Percentiles rank a stretch among this genome's conserved stretches.
phyloP scores from a whole-genome alignment of 2,329 filamentous ascomycete genomes.

The Diaporthe vexans region DNA sequence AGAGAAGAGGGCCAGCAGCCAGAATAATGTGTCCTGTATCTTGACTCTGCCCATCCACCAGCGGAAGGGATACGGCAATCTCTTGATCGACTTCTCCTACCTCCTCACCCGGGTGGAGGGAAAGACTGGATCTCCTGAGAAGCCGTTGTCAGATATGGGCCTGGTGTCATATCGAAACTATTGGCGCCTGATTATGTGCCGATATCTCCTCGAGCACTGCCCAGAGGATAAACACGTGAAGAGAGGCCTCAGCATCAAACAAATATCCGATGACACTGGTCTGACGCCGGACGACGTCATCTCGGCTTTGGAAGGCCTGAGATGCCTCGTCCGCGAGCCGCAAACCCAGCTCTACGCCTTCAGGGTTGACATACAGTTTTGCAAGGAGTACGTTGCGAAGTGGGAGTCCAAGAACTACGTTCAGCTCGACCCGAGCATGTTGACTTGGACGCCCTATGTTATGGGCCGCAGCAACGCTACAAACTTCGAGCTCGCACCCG shows the following conservation, averaged over 20 bases:
- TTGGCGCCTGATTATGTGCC: slow-evolving; percentile 91
- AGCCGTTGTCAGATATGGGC: slow-evolving; percentile 97
- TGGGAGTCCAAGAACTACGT: slow-evolving; percentile 93
- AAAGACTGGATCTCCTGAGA: slow-evolving; percentile 96
- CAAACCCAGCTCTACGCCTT: slow-evolving; percentile 91
- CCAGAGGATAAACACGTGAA: slow-evolving; percentile 54
- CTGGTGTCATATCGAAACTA: slow-evolving; percentile 97
- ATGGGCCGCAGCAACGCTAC: slow-evolving; percentile 90
- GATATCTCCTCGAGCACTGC: slow-evolving; percentile 78
- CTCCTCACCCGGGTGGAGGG: slow-evolving; percentile 92
- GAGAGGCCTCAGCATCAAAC: slow-evolving; percentile 70
- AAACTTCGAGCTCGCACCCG: slow-evolving; percentile 85
- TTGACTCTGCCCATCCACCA: slow-evolving; percentile 96
- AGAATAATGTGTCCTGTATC: slow-evolving; percentile 98
- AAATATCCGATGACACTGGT: slow-evolving; percentile 89
- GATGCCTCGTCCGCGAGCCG: slow-evolving; percentile 90
- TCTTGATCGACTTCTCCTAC: slow-evolving; percentile 98
- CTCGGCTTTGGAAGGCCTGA: slow-evolving; percentile 89
- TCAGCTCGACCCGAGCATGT: slow-evolving; percentile 81
- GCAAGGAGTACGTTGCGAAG: slow-evolving; percentile 87
- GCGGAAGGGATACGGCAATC: slow-evolving; percentile 95
- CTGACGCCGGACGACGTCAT: slow-evolving; percentile 98
- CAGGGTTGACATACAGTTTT: slow-evolving; percentile 87
- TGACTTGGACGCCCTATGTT: slow-evolving; percentile 97
- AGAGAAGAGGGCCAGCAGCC: slow-evolving; percentile 93